These are phyloP conservation scores for Lodderomyces beijingensis DNA, from an alignment of 1,139 yeast genomes.

Conservation along the genomic window DNA sequence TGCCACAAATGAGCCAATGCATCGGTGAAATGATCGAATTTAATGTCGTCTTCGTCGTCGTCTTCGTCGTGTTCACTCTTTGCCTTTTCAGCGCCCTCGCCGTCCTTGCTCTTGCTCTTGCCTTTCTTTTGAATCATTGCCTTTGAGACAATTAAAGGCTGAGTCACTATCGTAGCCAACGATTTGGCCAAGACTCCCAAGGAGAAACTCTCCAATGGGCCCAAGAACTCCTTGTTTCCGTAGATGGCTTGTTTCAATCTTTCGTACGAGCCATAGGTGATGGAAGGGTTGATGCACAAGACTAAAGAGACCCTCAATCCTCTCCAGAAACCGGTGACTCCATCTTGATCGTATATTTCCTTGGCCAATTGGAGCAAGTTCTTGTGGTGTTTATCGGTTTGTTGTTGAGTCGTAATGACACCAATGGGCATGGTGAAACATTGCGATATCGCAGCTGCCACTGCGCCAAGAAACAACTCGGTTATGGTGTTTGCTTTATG, in stretches of 20 bases:
- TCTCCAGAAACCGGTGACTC: conserved; percentile 73
- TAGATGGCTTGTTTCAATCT: conserved; percentile 57
- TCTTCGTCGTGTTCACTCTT: conserved; percentile 12
- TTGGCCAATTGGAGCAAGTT: conserved; percentile 46
- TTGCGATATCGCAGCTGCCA: conserved; percentile 84
- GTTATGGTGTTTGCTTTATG: conserved; percentile 53
- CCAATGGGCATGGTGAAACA: conserved; percentile 79
- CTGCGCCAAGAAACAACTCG: conserved; percentile 75
- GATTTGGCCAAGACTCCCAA: conserved; percentile 79
- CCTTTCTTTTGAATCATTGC: conserved; percentile 66
- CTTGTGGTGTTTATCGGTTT: conserved; percentile 48
- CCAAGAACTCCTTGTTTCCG: conserved; percentile 42
- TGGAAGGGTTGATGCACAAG: conserved; percentile 78
- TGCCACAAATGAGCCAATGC: conserved; percentile 44
- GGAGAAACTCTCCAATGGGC: conserved; percentile 65
- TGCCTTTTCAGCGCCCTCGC: conserved; percentile 2
- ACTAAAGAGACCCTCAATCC: conserved; percentile 81
- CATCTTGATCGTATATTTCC: conserved; percentile 62
- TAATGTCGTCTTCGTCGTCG: conserved; percentile 31
- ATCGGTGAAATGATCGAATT: conserved; percentile 37
- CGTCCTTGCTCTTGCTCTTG: conserved; percentile 5
- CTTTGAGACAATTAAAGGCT: conserved; percentile 80
- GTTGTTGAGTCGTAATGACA: conserved; percentile 82
- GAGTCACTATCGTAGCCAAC: conserved; percentile 75
- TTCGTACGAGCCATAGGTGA: conserved; percentile 82